A percentile compares a stretch with the other conserved stretches of the same genome.
These are phyloP conservation scores for Globisporangium canariense DNA, from an alignment of 352 stramenopile genomes.

Conservation along the genomic window DNA sequence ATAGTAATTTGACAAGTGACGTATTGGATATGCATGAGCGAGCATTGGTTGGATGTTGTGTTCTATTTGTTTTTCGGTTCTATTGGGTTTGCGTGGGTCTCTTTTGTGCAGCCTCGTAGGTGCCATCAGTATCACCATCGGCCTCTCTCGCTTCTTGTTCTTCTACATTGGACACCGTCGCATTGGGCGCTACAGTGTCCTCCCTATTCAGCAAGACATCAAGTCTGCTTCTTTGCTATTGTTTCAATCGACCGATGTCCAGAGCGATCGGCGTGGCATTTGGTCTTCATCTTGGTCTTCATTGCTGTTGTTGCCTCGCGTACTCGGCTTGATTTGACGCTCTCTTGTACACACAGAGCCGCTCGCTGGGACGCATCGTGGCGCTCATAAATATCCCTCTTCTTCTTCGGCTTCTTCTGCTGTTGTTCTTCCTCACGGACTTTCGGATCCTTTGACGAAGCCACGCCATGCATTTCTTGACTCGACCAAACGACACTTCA, in stretches of 20 bases:
- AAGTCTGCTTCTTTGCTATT: conserved; percentile 2
- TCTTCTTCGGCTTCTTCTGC: conserved; percentile 1
- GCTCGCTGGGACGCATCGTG: conserved; percentile 4
- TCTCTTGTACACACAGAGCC: conserved; percentile 14
- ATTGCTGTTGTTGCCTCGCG: not conserved
- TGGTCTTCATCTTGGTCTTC: not conserved
- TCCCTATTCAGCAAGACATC: conserved; percentile 2
- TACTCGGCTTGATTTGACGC: not conserved
- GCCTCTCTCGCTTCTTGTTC: not conserved
- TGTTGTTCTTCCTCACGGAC: not conserved
- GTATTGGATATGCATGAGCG: conserved; percentile 6
- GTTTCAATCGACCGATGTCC: conserved; percentile 3
- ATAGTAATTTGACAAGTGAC: conserved; percentile 18
- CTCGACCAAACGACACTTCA: not conserved
- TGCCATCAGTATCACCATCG: not conserved
- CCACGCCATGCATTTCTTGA: not conserved
- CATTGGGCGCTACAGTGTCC: not conserved
- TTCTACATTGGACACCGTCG: conserved; percentile 3
- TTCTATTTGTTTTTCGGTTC: conserved; percentile 10
- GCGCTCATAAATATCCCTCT: not conserved
- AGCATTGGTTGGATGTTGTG: not conserved
- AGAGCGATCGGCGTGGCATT: not conserved
- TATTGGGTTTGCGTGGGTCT: conserved; percentile 1
- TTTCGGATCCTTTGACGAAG: not conserved
- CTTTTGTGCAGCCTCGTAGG: not conserved